Base-by-base conservation (phyloP, 2,329 filamentous ascomycete species). In the Blastomyces percursus region DNA sequence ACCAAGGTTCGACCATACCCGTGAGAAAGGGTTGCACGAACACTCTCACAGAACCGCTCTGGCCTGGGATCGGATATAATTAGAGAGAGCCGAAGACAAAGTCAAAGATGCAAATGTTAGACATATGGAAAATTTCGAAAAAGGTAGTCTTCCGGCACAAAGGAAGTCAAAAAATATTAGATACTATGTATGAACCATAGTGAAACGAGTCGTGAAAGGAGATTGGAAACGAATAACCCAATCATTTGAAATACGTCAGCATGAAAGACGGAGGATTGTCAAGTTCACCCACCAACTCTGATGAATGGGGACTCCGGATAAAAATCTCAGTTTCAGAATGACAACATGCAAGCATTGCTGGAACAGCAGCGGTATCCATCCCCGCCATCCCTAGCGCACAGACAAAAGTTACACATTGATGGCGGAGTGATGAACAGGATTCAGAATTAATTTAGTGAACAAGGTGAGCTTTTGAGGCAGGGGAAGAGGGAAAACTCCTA, bases 261-360 rank as follows among this genome's bases (percentile, higher is more conserved):
- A 58, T 46, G 3, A 48, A 35, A 19, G 46, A 35, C 21, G n/a
- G 7, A n/a, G 1, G 19, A 21, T 11, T 40, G 5, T 59, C 57
- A 46, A 59, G 9, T 48, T n/a, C 57, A 48, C 19, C 40, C 21
- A 35, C 8, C 27, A 59, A 40, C n/a, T 21, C 19, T 8, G 16
- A 19, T 42, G 2, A 48, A 48, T 21, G 42, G 24, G 16, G 27
- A 32, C 16, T 24, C 8, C 42, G 27, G 24, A 32, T 24, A 8
- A 35, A 48, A n/a, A 21, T 48, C 27, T 32, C 42, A 57, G 67
- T 68, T 69, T 69, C 68, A 69, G 64, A 61, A 64, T 63, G 32
- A 40, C 46, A 50, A 64, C 65, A 56, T 66, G 66, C 65, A 69
- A 63, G 68, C 66, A 68, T 44, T 52, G 61, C 58, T 62, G 58